These are phyloP conservation scores for Oldenlandia corymbosa DNA, from an alignment of 257 asterid species.

Conservation along the genomic window DNA sequence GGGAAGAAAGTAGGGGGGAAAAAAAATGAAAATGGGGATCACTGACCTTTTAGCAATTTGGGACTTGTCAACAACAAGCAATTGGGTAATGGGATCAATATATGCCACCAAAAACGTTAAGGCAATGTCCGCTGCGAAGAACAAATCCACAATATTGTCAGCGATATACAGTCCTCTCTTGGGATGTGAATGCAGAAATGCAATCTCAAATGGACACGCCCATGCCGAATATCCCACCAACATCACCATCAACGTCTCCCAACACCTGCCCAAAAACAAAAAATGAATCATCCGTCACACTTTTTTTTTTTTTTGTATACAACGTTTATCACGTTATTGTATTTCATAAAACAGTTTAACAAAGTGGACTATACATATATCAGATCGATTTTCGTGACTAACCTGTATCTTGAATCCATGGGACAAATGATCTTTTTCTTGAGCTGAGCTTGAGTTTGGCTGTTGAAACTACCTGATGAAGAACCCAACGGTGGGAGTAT, in stretches of 20 bases:
- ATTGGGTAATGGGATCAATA: conserved; percentile 64
- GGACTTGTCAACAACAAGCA: conserved; percentile 44
- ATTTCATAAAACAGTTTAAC: too few species aligned
- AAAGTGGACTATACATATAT: too few species aligned
- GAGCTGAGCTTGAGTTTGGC: conserved; percentile 14
- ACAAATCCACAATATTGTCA: conserved; percentile 57
- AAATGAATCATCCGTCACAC: too few species aligned
- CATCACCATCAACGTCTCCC: conserved; percentile 79
- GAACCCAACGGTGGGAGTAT: conserved; percentile 82
- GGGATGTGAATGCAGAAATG: conserved; percentile 45
- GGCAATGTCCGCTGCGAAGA: conserved; percentile 61
- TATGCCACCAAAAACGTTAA: conserved; percentile 81
- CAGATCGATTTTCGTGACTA: background rate
- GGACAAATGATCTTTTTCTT: conserved; percentile 51
- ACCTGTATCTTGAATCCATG: conserved; percentile 78
- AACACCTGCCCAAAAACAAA: conserved; percentile 43
- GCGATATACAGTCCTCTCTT: conserved; percentile 33
- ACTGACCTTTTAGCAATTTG: conserved; percentile 65
- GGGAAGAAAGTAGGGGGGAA: too few species aligned
- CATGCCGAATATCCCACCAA: conserved; percentile 79
- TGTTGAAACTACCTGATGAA: conserved; percentile 32
- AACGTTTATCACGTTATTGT: too few species aligned
- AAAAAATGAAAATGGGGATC: too few species aligned
- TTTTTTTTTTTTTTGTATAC: too few species aligned
- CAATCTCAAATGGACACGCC: conserved; percentile 77